Percentiles rank a stretch among this genome's conserved stretches.
These are phyloP conservation scores for Hemileccinum impolitum DNA, from an alignment of 768 basidiomycete genomes.

Conservation along the genomic window DNA sequence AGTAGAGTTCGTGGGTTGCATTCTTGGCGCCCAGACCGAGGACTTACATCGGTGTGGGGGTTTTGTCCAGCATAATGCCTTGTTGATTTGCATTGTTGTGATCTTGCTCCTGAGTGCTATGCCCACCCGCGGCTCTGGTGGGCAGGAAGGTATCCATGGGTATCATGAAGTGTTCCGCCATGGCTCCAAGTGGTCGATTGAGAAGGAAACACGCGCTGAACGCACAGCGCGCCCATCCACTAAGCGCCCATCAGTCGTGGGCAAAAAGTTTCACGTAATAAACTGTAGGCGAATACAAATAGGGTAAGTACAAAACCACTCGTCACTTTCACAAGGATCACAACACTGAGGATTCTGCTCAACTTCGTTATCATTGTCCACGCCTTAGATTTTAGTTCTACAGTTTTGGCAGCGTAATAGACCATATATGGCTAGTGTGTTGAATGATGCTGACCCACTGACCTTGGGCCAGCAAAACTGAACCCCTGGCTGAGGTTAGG, in stretches of 20 bases:
- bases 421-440: too few relatives aligned
- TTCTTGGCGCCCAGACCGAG: background rate
- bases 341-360: too few relatives aligned
- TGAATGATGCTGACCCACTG: too few relatives aligned
- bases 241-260: conserved; percentile 9
- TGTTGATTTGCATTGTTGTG: background rate
- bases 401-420: too few relatives aligned
- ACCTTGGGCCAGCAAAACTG: too few relatives aligned
- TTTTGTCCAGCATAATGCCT: conserved; percentile 5
- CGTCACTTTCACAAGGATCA: too few relatives aligned
- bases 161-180: conserved; percentile 18
- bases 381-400: too few relatives aligned
- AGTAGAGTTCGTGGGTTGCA: background rate
- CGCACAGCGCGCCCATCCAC: background rate
- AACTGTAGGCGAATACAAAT: too few relatives aligned
- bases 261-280: conserved; percentile 5
- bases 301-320: too few relatives aligned
- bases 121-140: background rate
- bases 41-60: conserved; percentile 24
- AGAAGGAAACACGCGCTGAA: background rate
- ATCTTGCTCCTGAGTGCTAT: background rate
- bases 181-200: conserved; percentile 2
- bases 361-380: too few relatives aligned
- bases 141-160: conserved; percentile 12
- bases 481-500: too few relatives aligned